Conservation (phyloP, 768 basidiomycete genomes). For the Russula emetica region DNA sequence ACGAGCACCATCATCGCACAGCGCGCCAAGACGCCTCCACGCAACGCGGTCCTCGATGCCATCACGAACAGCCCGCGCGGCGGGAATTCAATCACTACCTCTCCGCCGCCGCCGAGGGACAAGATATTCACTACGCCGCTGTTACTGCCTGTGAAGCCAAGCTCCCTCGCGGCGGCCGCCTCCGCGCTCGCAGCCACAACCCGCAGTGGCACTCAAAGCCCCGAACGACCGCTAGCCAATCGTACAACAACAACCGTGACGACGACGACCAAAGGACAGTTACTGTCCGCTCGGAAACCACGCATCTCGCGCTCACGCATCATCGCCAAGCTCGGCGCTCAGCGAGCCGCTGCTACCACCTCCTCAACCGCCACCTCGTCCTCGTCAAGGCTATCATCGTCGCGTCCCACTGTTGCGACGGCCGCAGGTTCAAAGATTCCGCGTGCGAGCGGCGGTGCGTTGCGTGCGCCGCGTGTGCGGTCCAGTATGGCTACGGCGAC, state of each 20-base stretch:
- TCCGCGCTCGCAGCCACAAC: conserved; percentile 28
- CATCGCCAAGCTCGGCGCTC: conserved; percentile 69
- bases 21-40: conserved; percentile 20
- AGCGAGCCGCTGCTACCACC: conserved; percentile 46
- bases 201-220: not conserved
- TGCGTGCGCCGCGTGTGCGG: conserved; percentile 33
- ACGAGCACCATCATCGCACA: conserved; percentile 21
- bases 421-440: conserved; percentile 17
- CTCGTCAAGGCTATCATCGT: not conserved
- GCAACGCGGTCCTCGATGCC: conserved; percentile 32
- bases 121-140: conserved; percentile 56
- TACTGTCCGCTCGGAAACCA: conserved; percentile 52
- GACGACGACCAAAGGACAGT: conserved; percentile 32
- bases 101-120: conserved; percentile 28
- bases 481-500: conserved; percentile 46
- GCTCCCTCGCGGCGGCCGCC: conserved; percentile 33
- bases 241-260: conserved; percentile 21
- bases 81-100: conserved; percentile 15
- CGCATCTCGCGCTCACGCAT: conserved; percentile 79
- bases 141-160: conserved; percentile 32
- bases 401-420: conserved; percentile 17
- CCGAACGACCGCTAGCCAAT: not conserved
- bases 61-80: conserved; percentile 37
- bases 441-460: conserved; percentile 16
- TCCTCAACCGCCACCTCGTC: not conserved